phyloP scores from a whole-genome alignment of 805 yeast genomes.

The Zygoascus tannicola region DNA sequence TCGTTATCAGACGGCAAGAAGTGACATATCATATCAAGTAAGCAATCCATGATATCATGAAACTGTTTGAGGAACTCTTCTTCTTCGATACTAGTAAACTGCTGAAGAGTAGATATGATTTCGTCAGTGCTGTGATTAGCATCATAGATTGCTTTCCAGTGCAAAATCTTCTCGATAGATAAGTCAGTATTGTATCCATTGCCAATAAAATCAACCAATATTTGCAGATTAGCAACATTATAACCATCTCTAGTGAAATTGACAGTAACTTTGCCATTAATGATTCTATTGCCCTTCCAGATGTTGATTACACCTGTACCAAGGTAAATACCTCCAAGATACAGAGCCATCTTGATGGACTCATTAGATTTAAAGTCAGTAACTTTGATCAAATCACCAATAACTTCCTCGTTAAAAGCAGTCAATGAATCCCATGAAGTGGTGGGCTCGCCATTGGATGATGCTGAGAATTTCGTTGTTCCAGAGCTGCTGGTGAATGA shows the following conservation, averaged over 20 bases:
- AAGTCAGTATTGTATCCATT: constrained; percentile 50
- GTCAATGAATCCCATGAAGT: constrained; percentile 63
- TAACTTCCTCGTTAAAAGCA: constrained; percentile 57
- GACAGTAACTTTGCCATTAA: constrained; percentile 14
- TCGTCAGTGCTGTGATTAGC: constrained; percentile 33
- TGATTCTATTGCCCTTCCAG: constrained; percentile 21
- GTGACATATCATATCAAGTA: constrained; percentile 34
- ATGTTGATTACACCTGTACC: constrained; percentile 48
- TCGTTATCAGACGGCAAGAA: constrained; percentile 9
- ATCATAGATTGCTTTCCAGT: constrained; percentile 41
- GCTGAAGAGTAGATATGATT: constrained; percentile 39
- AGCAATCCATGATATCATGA: constrained; percentile 21
- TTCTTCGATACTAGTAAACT: constrained; percentile 46
- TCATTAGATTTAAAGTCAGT: constrained; percentile 48
- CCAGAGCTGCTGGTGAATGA: constrained; percentile 46
- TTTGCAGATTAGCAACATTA: constrained; percentile 35
- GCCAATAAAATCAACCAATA: constrained; percentile 61
- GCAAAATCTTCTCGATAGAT: constrained; percentile 44
- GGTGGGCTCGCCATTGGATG: constrained; percentile 48
- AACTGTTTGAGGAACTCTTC: constrained; percentile 40
- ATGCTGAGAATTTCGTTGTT: constrained; percentile 50
- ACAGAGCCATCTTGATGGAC: constrained; percentile 45
- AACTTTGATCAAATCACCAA: constrained; percentile 63
- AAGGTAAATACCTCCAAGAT: constrained; percentile 50
- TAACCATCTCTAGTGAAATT: constrained; percentile 34